Conservation (phyloP, 2,329 filamentous ascomycete genomes). For the Pezicula radicicola region DNA sequence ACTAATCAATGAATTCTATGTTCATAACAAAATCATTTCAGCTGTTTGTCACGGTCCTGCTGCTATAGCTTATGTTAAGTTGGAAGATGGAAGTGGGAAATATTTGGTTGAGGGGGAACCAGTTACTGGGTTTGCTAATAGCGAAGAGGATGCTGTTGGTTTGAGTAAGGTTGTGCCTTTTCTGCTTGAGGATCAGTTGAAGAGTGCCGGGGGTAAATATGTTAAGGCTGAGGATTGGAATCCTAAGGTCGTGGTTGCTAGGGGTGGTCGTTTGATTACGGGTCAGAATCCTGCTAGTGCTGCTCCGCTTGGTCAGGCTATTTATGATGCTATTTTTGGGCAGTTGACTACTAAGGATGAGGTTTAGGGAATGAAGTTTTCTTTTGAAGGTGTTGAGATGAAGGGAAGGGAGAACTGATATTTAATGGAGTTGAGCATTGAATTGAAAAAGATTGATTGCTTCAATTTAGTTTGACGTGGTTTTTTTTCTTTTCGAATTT, state of each 20-base stretch:
- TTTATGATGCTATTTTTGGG: conserved; percentile 24
- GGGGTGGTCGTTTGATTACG: conserved; percentile 35
- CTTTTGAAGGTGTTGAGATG: too few species aligned
- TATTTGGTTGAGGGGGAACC: conserved; percentile 50
- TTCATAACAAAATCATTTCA: conserved; percentile 57
- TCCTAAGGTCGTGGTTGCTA: conserved; percentile 31
- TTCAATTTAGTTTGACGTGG: too few species aligned
- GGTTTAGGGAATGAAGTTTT: neutral
- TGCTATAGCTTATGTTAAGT: conserved; percentile 56
- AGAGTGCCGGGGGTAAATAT: conserved; percentile 49
- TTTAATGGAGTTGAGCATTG: too few species aligned
- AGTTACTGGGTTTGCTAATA: conserved; percentile 59
- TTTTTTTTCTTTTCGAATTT: too few species aligned
- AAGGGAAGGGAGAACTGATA: too few species aligned
- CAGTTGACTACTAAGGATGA: conserved; percentile 13
- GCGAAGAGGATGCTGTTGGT: conserved; percentile 42
- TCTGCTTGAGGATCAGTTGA: conserved; percentile 53
- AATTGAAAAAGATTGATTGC: too few species aligned
- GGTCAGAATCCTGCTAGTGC: conserved; percentile 43
- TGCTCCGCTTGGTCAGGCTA: conserved; percentile 35
- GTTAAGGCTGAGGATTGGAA: conserved; percentile 47
- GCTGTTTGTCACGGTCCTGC: conserved; percentile 70
- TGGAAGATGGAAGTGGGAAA: conserved; percentile 42
- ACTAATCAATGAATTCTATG: conserved; percentile 60
- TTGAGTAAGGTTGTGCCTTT: conserved; percentile 50